A percentile compares a stretch with the other conserved stretches of the same genome.
Evolutionary conservation across 2,329 filamentous ascomycete species (phyloP).

Genomic region (Colletotrichum lindemuthianum): DNA sequence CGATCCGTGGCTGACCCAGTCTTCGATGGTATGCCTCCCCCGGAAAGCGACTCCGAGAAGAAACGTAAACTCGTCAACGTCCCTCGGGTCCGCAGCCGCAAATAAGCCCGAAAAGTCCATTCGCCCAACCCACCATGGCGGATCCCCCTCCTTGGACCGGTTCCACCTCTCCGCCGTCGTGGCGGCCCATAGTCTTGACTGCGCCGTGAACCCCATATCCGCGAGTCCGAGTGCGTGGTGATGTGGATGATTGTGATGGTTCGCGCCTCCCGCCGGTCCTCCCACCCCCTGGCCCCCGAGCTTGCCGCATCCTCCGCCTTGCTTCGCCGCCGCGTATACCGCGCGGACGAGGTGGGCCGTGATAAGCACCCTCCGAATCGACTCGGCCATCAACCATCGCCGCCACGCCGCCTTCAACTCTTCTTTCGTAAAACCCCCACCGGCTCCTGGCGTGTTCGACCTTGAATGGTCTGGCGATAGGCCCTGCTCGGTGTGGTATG

Average conservation of each 20-base stretch:
- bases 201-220: constrained; percentile 37
- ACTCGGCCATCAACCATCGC: constrained; percentile 36
- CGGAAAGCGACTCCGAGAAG: constrained; percentile 33
- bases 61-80: constrained; percentile 36
- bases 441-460: constrained; percentile 22
- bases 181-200: constrained; percentile 36
- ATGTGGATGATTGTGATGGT: not conserved
- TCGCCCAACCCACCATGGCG: constrained; percentile 35
- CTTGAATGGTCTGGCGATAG: constrained; percentile 26
- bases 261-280: not conserved
- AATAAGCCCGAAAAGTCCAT: constrained; percentile 37
- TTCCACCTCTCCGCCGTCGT: constrained; percentile 36
- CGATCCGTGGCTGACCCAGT: constrained; percentile 33
- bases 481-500: constrained; percentile 25
- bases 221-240: constrained; percentile 25
- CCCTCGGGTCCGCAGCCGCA: constrained; percentile 32
- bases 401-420: constrained; percentile 36
- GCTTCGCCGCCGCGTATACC: constrained; percentile 34
- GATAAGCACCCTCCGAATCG: constrained; percentile 34
- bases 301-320: constrained; percentile 25
- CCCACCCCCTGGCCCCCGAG: constrained; percentile 12
- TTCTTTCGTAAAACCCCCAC: constrained; percentile 20
- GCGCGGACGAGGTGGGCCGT: constrained; percentile 36
- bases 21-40: constrained; percentile 35
- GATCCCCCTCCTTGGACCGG: constrained; percentile 28